phyloP scores from a whole-genome alignment of 805 yeast species.

The Saturnispora serradocipensis region DNA sequence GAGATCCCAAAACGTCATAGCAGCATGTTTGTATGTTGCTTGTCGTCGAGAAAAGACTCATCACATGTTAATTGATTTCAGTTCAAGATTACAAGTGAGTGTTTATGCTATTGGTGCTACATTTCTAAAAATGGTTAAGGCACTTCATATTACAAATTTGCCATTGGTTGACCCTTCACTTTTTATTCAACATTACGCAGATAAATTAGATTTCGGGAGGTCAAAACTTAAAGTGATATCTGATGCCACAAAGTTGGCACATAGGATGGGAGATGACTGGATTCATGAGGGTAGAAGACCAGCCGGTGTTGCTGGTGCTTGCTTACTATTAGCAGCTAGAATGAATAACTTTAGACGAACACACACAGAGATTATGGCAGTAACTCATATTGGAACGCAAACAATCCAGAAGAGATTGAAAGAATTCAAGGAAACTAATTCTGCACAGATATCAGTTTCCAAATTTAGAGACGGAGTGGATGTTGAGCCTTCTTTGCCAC shows the following conservation, averaged over 20 bases:
- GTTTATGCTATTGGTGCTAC: conserved; percentile 96
- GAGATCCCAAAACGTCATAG: conserved; percentile 87
- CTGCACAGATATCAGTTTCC: conserved; percentile 64
- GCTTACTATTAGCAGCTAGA: conserved; percentile 84
- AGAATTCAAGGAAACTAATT: conserved; percentile 72
- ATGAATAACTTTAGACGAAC: conserved; percentile 93
- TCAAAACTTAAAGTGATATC: conserved; percentile 64
- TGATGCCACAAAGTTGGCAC: conserved; percentile 83
- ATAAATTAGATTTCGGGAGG: conserved; percentile 72
- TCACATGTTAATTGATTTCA: conserved; percentile 93
- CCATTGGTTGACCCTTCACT: conserved; percentile 93
- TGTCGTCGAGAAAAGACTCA: conserved; percentile 87
- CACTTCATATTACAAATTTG: conserved; percentile 61
- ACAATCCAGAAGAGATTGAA: conserved; percentile 84
- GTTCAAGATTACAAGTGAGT: conserved; percentile 79
- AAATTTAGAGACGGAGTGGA: conserved; percentile 49
- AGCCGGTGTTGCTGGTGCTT: conserved; percentile 98
- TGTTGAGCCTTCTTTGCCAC: conserved; percentile 59
- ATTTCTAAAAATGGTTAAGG: conserved; percentile 84
- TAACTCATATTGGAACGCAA: conserved; percentile 90
- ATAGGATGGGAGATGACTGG: conserved; percentile 92
- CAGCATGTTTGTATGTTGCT: conserved; percentile 90
- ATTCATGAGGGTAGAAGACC: conserved; percentile 95
- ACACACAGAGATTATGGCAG: conserved; percentile 88
- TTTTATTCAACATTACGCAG: conserved; percentile 90